Evolutionary conservation across 352 stramenopile genomes (phyloP), one percentile per base, ranked within the genome.

Genomic region (Globisporangium iwayamae): DNA sequence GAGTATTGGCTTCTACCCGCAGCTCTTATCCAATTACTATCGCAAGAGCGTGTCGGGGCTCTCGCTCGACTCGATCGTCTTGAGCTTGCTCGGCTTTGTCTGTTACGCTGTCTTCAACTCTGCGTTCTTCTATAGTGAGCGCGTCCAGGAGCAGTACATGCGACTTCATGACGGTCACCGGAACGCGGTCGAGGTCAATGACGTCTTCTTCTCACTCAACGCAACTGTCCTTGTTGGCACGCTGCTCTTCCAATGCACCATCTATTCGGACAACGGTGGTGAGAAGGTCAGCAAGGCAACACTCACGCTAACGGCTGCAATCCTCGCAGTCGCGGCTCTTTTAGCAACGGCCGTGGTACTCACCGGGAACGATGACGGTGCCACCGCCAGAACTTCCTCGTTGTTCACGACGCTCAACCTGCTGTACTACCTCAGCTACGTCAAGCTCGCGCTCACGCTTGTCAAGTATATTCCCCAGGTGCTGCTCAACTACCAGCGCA

Each of bases 391-490:
- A 36, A 8, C 32, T 36, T 36, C 70, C 41, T 89, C 75, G 55
- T 55, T 76, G 16, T 76, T 93, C 47, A 96, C 90, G 63, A 96
- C 88, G 67, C 79, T 98, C 43, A 95, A 98, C 57, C 89, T 94
- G 65, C 65, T 99, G 0, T 98, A 98, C 67, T 46, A 97, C 11
- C 71, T 99, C 16, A 97, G 91, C 69, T 98, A 94, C 65, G 79
- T 98, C 48, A 99, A 99, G 79, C 81, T 99, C 63, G 76, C 89
- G 58, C 93, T 98, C 25, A 97, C 94, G 52, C 77, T 99, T 34
- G 81, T 98, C 68, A 99, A 99, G 76, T 98, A 97, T 74, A 78
- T 98, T 6, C 96, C 96, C 46, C 96, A 99, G 76, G 96, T 97
- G 55, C 74, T 93, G 45, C 79, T 99, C 51, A 99, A 99, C 77